Conservation (phyloP, 148 eudicot genomes). For the Persicaria tinctoria region DNA sequence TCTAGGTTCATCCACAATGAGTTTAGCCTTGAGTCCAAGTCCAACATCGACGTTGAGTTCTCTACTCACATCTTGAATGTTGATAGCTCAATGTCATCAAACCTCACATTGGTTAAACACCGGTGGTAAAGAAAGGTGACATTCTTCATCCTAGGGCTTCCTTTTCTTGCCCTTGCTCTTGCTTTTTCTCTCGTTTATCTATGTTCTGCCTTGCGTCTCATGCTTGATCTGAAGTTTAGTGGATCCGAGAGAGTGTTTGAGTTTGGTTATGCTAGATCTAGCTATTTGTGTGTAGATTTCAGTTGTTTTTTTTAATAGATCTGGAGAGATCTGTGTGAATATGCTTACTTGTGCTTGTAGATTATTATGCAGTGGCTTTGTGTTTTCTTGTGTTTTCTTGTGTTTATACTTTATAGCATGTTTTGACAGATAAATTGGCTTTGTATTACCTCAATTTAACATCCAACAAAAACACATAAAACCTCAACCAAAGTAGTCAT, state of each 20-base stretch:
- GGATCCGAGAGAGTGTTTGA: too few relatives aligned
- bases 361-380: too few relatives aligned
- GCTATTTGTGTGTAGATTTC: background rate
- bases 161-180: background rate
- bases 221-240: slow-evolving; percentile 4
- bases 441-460: too few relatives aligned
- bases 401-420: too few relatives aligned
- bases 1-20: slow-evolving; percentile 32
- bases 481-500: too few relatives aligned
- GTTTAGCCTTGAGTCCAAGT: slow-evolving; percentile 37
- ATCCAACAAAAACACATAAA: too few relatives aligned
- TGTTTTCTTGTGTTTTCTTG: too few relatives aligned
- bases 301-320: too few relatives aligned
- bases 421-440: too few relatives aligned
- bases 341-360: too few relatives aligned
- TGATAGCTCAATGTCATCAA: slow-evolving; percentile 31
- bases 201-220: background rate
- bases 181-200: background rate
- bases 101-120: slow-evolving; percentile 45
- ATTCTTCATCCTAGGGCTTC: slow-evolving; percentile 11
- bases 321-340: too few relatives aligned
- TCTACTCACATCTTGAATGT: slow-evolving; percentile 35
- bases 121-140: slow-evolving; percentile 37
- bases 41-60: slow-evolving; percentile 36
- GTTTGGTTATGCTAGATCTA: too few relatives aligned